Evolutionary conservation across 345 rosid species (phyloP).

Genomic region (Hevea brasiliensis): DNA sequence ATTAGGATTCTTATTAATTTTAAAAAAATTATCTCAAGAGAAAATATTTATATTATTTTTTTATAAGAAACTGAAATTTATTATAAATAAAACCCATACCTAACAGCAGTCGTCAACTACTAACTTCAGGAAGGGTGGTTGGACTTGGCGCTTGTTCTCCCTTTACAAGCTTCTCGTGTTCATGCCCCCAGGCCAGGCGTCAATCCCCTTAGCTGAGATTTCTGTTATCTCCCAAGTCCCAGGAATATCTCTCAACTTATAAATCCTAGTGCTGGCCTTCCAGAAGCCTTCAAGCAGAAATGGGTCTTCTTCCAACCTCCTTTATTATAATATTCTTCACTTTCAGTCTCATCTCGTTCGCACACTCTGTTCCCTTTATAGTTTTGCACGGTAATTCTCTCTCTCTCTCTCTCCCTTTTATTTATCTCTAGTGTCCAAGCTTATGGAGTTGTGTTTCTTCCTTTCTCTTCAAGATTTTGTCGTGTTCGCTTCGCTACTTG

Average conservation of each 20-base stretch:
- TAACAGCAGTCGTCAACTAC: too few species aligned
- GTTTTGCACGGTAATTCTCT: conserved; percentile 62
- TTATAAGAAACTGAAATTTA: too few species aligned
- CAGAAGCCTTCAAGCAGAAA: neutral
- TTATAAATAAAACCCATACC: too few species aligned
- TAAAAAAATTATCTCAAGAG: too few species aligned
- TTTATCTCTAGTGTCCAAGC: neutral
- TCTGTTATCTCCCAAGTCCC: neutral
- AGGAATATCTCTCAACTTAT: neutral
- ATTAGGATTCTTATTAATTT: too few species aligned
- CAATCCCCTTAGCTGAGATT: neutral
- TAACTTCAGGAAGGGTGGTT: too few species aligned
- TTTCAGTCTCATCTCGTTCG: conserved; percentile 25
- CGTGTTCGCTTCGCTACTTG: too few species aligned
- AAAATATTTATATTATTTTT: too few species aligned
- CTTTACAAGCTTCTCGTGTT: neutral
- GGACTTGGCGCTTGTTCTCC: too few species aligned
- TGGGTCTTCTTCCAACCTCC: neutral
- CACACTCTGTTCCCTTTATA: conserved; percentile 63
- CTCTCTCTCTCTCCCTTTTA: neutral
- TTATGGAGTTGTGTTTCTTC: neutral
- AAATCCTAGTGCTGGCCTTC: neutral
- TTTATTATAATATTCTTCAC: neutral
- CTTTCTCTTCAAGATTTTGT: neutral
- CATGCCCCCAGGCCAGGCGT: neutral